Base-by-base conservation (phyloP, 2,329 filamentous ascomycete genomes). In the Aureobasidium sp. region DNA sequence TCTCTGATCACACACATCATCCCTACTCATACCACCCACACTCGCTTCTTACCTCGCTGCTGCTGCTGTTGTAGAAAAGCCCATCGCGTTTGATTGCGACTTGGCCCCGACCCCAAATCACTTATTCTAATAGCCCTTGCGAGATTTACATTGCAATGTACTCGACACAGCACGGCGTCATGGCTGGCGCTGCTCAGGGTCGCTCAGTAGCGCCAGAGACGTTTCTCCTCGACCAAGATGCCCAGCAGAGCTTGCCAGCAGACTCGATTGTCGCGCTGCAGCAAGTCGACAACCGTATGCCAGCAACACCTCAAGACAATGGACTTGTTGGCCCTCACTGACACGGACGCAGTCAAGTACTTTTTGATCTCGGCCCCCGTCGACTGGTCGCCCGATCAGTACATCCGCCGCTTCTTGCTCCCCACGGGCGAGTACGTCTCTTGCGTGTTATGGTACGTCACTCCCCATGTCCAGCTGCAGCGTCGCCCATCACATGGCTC, bases 391-490 rank as follows among this genome's bases (percentile, higher is more conserved):
- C 85, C 85, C 45, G 91, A 97, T 66, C 91, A 97, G 73, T 94
- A 96, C 68, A 97, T 98, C 66, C 84, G 93, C 62, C 83, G 93
- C 62, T 98, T 97, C 68, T 79, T 98, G 57, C 78, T 98, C 56
- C 93, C 93, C 10, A 98, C 93, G 10, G 93, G 93, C 71, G 93
- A 98, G 80, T 97, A 98, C 68, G 90, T 98, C 58, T 97, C 93
- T 54, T 98, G 93, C 71, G 90, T 98, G 60, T 79, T 98, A 67
- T 98, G 93, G 84, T 87, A 62, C 60, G 51, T 53, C 29, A 17
- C 22, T 25, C 17, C 17, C n/a, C n/a, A n/a, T n/a, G n/a, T n/a
- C n/a, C n/a, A n/a, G n/a, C n/a, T n/a, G n/a, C n/a, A n/a, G n/a
- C n/a, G n/a, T n/a, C n/a, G n/a, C n/a, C n/a, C n/a, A n/a, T n/a